phyloP scores from a whole-genome alignment of 2,329 filamentous ascomycete species.

The Leptographium wingfieldii region DNA sequence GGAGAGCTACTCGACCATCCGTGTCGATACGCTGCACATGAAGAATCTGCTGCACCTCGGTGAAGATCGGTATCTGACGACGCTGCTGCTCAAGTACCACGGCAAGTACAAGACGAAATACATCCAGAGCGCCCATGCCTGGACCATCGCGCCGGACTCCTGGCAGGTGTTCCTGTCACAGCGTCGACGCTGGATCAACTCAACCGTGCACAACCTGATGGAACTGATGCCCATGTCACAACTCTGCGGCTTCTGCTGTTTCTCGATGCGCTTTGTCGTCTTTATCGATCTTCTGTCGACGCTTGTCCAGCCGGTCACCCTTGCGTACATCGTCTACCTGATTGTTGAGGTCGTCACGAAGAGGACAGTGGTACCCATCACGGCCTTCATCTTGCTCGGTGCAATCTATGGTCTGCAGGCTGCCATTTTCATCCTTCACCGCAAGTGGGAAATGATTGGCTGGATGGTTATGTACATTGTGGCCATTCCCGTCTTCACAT shows the following conservation, averaged over 20 bases:
- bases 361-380: conserved; percentile 58
- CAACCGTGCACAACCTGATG: conserved; percentile 92
- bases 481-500: conserved; percentile 83
- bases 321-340: conserved; percentile 82
- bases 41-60: conserved; percentile 95
- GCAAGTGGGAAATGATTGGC: conserved; percentile 99
- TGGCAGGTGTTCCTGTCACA: conserved; percentile 95
- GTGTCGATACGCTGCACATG: conserved; percentile 96
- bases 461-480: conserved; percentile 97
- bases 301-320: conserved; percentile 78
- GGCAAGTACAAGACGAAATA: conserved; percentile 97
- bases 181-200: conserved; percentile 99
- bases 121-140: conserved; percentile 80
- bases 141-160: conserved; percentile 92
- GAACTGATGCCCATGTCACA: conserved; percentile 89
- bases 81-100: conserved; percentile 83
- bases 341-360: conserved; percentile 59
- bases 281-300: conserved; percentile 90
- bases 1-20: conserved; percentile 78
- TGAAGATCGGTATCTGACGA: conserved; percentile 95
- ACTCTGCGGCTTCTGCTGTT: conserved; percentile 98
- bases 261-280: conserved; percentile 97
- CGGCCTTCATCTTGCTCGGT: conserved; percentile 78
- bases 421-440: conserved; percentile 88
- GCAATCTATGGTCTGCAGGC: conserved; percentile 97